Conservation (phyloP, 2,329 filamentous ascomycete genomes). For the Colletotrichum magnum region DNA sequence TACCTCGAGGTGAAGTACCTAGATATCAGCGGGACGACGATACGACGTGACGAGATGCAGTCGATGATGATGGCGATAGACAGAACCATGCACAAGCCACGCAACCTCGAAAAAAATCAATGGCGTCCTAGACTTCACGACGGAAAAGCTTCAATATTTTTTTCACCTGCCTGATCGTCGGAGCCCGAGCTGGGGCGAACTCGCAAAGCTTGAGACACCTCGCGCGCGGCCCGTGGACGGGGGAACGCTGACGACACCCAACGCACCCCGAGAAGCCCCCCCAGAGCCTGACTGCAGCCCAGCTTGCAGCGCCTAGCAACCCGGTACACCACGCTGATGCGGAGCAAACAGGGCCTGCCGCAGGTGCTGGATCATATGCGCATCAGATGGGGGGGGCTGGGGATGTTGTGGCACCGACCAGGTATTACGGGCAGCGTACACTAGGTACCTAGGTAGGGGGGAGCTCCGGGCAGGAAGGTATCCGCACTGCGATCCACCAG, state of each 20-base stretch:
- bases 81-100: slow-evolving; percentile 11
- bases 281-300: slow-evolving; percentile 19
- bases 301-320: slow-evolving; percentile 14
- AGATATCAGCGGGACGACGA: too few relatives aligned
- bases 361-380: slow-evolving; percentile 16
- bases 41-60: neutral
- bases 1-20: too few relatives aligned
- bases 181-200: too few relatives aligned
- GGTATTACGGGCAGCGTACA: too few relatives aligned
- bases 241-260: slow-evolving; percentile 19
- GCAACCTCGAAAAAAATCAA: slow-evolving; percentile 22
- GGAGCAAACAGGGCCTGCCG: slow-evolving; percentile 35
- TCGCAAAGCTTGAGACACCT: slow-evolving; percentile 34
- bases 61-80: slow-evolving; percentile 17
- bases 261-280: neutral
- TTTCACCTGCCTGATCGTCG: neutral
- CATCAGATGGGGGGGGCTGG: slow-evolving; percentile 22
- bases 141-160: neutral
- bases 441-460: neutral
- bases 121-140: neutral
- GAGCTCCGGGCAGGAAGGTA: neutral
- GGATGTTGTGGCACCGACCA: slow-evolving; percentile 17
- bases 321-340: slow-evolving; percentile 30
- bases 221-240: slow-evolving; percentile 20
- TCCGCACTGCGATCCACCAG: neutral